Percentiles rank a stretch among this genome's conserved stretches.
These are phyloP conservation scores for Pholiota molesta DNA, from an alignment of 768 basidiomycete genomes.

Conservation along the genomic window DNA sequence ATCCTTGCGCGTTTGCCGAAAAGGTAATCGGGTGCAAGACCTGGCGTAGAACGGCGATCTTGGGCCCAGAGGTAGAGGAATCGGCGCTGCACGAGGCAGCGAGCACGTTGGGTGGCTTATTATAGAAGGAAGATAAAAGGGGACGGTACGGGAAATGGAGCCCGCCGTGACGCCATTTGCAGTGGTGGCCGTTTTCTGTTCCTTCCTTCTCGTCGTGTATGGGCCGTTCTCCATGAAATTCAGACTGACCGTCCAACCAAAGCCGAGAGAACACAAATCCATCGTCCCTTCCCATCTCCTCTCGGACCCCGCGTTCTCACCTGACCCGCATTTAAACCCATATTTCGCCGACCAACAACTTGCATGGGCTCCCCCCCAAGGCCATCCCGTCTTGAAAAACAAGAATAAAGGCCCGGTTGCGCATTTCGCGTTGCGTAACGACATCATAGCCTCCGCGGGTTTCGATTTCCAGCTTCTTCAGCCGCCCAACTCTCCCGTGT, in stretches of 20 bases:
- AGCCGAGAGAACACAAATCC: conserved; percentile 14
- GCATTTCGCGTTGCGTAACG: conserved; percentile 16
- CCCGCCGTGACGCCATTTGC: conserved; percentile 9
- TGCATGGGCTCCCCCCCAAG: conserved; percentile 31
- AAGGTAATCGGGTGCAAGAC: neutral
- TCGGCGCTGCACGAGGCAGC: conserved; percentile 5
- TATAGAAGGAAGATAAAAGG: conserved; percentile 11
- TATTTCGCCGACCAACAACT: conserved; percentile 35
- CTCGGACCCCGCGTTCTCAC: conserved; percentile 60
- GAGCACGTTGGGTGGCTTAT: neutral
- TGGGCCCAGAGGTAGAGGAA: neutral
- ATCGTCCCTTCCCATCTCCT: conserved; percentile 32
- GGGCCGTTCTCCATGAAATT: conserved; percentile 22
- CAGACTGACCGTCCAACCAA: conserved; percentile 17
- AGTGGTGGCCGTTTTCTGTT: neutral
- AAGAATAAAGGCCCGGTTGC: conserved; percentile 21
- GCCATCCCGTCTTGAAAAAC: conserved; percentile 34
- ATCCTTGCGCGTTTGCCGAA: neutral
- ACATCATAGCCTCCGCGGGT: conserved; percentile 14
- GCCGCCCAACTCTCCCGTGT: conserved; percentile 36
- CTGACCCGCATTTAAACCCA: conserved; percentile 55
- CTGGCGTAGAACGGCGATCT: neutral
- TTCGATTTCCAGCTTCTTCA: conserved; percentile 32
- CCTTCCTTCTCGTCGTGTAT: conserved; percentile 10
- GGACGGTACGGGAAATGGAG: conserved; percentile 10